Base-by-base conservation (phyloP, 2,329 filamentous ascomycete genomes). In the Neodidymelliopsis sp. region DNA sequence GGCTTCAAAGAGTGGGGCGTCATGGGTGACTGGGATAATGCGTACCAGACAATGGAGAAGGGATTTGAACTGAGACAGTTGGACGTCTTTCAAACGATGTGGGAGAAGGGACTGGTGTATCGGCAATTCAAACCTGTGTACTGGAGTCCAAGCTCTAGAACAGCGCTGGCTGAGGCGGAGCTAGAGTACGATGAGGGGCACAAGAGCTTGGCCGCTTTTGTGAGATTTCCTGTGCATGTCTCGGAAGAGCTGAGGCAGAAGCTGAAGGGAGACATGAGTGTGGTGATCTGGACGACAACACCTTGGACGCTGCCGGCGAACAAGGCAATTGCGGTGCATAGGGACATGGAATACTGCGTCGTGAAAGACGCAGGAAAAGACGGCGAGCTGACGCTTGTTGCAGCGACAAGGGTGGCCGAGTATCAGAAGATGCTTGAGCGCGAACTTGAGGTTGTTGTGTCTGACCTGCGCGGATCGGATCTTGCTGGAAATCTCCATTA, bases 281-380 rank as follows among this genome's bases (percentile, higher is more conserved):
- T 89, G n/a, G 81, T 94, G n/a, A 90, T 97, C 40, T 99, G 94
- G 94, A 99, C 94, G 2, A 99, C 94, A 0, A 99, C 94, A 0
- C 94, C 94, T 0, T 99, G 94, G 94, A 99, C 94, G 0, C 78
- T 99, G 4, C 93, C 94, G 0, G 92, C 93, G 2, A 99, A 99
- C 70, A 85, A 85, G 67, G 92, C 90, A 0, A 91, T 99, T 69
- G 92, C 91, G 2, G 81, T 97, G 25, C 85, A 91, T 62, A 77
- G 83, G 6, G 84, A 89, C 28, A 75, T 97, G 53, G 77, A 84
- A 31, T 99, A 97, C 69, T 79, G 80, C 4, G 73, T 96, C 15
- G 76, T 95, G 27, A 76, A 80, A 18, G 64, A 72, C 22, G 33
- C 56, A 5, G 51, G 50, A n/a, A 54, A 59, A 3, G 49, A 46